Percentiles rank a stretch among this genome's conserved stretches.
phyloP scores from a whole-genome alignment of 2,329 filamentous ascomycete species.

The Talaromyces sp. region DNA sequence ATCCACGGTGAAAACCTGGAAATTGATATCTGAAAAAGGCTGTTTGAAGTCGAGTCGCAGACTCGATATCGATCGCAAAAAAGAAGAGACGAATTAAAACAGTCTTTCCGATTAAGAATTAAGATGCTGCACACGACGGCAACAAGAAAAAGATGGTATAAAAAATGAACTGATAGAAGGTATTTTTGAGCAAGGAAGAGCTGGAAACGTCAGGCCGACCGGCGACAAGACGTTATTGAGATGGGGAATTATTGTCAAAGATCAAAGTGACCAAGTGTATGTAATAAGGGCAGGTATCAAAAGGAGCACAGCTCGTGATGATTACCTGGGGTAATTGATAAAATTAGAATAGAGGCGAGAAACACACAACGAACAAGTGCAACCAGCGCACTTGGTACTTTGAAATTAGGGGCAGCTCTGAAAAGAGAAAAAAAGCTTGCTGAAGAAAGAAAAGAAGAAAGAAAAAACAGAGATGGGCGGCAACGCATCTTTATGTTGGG shows the following conservation, averaged over 20 bases:
- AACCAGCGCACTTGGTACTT: constrained; percentile 37
- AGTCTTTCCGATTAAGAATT: constrained; percentile 2
- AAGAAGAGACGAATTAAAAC: neutral
- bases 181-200: constrained; percentile 11
- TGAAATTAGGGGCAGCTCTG: constrained; percentile 44
- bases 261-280: constrained; percentile 9
- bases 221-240: constrained; percentile 13
- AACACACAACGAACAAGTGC: constrained; percentile 44
- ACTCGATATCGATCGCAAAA: neutral
- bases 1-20: neutral
- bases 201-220: constrained; percentile 15
- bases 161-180: neutral
- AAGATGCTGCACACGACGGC: neutral
- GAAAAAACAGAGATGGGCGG: constrained; percentile 31
- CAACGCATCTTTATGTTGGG: constrained; percentile 11
- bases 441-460: constrained; percentile 52
- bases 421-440: constrained; percentile 55
- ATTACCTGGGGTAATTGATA: neutral
- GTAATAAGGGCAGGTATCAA: constrained; percentile 5
- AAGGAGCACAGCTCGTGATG: constrained; percentile 18
- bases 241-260: constrained; percentile 6
- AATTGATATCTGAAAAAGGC: neutral
- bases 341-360: constrained; percentile 25
- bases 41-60: neutral
- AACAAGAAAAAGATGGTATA: constrained; percentile 3